Percentiles rank a stretch among this genome's conserved stretches.
These are phyloP conservation scores for Noccaea bulbosa DNA, from an alignment of 345 rosid species.

Conservation along the genomic window DNA sequence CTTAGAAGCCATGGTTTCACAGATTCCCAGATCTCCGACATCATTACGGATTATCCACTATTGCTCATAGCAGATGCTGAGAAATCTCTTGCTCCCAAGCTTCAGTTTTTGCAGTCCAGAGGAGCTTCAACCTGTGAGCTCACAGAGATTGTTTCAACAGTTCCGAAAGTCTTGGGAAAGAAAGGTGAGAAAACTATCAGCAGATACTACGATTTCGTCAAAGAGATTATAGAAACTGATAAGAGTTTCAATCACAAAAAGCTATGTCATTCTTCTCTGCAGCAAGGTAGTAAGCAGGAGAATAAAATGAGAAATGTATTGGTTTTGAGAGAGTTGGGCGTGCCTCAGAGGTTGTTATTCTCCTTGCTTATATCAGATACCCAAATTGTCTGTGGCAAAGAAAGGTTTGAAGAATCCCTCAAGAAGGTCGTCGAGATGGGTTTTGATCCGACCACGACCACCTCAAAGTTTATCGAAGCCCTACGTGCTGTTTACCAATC, in stretches of 20 bases:
- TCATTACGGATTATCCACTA: constrained; percentile 1
- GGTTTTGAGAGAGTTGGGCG: not conserved
- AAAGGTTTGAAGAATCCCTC: constrained; percentile 17
- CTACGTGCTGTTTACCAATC: too few relatives aligned
- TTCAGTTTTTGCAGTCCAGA: constrained; percentile 35
- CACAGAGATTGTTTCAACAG: constrained; percentile 9
- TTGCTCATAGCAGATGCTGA: constrained; percentile 27
- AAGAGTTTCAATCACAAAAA: not conserved
- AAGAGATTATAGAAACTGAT: not conserved
- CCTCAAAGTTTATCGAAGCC: too few relatives aligned
- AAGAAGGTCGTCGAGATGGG: constrained; percentile 24
- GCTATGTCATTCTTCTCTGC: not conserved
- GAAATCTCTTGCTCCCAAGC: constrained; percentile 39
- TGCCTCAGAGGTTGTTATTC: constrained; percentile 10
- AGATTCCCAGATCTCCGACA: constrained; percentile 31
- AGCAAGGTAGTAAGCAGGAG: not conserved
- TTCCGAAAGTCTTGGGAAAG: constrained; percentile 27
- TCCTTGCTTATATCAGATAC: not conserved
- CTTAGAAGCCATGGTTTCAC: constrained; percentile 34
- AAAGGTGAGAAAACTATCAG: not conserved
- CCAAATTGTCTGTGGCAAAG: not conserved
- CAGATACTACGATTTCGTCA: constrained; percentile 26
- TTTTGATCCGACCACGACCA: too few relatives aligned
- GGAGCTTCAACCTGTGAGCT: constrained; percentile 39
- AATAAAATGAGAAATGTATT: not conserved